phyloP scores from a whole-genome alignment of 805 yeast genomes.

The Novakomyces olei region DNA sequence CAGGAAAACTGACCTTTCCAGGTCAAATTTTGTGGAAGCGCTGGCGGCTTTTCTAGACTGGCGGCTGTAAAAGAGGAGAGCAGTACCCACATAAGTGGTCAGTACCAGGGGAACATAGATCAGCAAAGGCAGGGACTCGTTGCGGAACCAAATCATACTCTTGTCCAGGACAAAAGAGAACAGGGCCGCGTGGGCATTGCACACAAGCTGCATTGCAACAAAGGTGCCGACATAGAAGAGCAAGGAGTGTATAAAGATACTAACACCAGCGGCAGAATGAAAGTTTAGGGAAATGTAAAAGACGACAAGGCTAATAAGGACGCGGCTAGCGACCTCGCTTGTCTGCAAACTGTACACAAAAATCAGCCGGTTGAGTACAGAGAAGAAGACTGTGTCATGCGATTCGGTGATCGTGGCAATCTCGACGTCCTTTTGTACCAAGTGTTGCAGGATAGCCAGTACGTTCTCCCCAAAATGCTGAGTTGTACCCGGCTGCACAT shows the following conservation, averaged over 20 bases:
- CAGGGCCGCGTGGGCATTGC: too few species aligned
- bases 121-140: neutral
- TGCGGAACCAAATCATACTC: conserved; percentile 3
- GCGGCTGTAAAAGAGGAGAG: neutral
- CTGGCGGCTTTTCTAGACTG: neutral
- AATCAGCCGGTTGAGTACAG: neutral
- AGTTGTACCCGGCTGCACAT: conserved; percentile 2
- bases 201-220: too few species aligned
- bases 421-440: neutral
- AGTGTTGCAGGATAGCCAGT: conserved; percentile 1
- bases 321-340: neutral
- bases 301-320: neutral
- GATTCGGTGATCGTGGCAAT: neutral
- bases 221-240: neutral
- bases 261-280: neutral
- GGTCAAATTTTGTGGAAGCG: too few species aligned
- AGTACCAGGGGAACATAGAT: neutral
- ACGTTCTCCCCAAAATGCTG: conserved; percentile 1
- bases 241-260: neutral
- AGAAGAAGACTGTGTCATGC: neutral
- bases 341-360: conserved; percentile 2
- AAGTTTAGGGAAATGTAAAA: neutral
- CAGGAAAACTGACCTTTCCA: too few species aligned
- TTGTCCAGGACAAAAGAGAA: conserved; percentile 1
- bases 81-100: neutral